Base-by-base conservation (phyloP, 2,329 filamentous ascomycete genomes). In the Neofusicoccum parvum region DNA sequence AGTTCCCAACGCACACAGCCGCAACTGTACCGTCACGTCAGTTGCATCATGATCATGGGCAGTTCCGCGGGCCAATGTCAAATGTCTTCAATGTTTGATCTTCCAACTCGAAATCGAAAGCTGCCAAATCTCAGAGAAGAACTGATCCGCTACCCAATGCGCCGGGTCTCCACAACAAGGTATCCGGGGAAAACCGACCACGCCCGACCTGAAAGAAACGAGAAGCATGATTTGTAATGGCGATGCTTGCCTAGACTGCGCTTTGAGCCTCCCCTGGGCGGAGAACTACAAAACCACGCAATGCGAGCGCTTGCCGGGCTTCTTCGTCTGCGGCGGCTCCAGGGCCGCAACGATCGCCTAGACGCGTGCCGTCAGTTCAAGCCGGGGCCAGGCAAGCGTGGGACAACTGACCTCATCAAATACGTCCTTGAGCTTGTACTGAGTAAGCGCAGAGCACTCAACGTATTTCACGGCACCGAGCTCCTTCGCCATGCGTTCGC, bases 401-500 rank as follows among this genome's bases (percentile, higher is more conserved):
- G 48, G 27, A 36, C 23, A 48, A 54, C 62, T 72, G 86, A 97
- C 94, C 91, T 98, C 95, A 75, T 99, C 95, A 80, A 99, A 99
- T 17, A 99, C 95, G 76, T 98, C 95, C 86, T 99, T 99, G 70
- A 99, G 83, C 82, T 97, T 97, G 83, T 94, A 97, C 83, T 99
- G 95, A 68, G 95, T 98, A 79, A 99, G 83, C 66, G 95, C 95
- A 77, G 94, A 97, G 84, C 95, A 99, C 83, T 99, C 95, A 69
- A 98, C 95, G 74, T 99, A 99, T 85, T 97, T 98, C 73, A 99
- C 92, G 5, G 95, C 95, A 68, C 93, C 93, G n/a, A 98, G 83
- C 69, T 98, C 94, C 83, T 94, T 97, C 2, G 95, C 94, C 92
- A 98, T 97, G 72, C 89, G 86, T 80, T 98, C 94, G 62, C 95